Percentiles rank a stretch among this genome's conserved stretches.
Evolutionary conservation across 2,329 filamentous ascomycete genomes (phyloP).

Genomic region (Colletotrichum truncatum): DNA sequence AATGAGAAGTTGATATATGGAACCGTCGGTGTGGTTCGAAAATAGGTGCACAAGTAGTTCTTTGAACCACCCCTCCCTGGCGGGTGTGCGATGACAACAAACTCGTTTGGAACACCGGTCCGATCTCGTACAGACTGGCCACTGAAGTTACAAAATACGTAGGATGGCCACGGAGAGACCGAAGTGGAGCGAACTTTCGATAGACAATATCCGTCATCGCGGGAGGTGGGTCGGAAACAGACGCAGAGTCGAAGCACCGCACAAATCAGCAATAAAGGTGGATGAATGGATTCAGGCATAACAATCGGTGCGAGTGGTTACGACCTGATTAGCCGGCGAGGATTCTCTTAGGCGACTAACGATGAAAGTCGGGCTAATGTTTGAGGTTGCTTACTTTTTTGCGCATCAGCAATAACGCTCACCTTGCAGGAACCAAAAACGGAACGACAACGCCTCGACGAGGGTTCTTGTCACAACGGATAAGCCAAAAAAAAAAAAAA

Average conservation of each 20-base stretch:
- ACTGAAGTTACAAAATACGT: background rate
- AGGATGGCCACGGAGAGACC: background rate
- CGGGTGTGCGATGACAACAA: background rate
- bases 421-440: background rate
- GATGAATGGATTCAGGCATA: background rate
- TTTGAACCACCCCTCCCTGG: background rate
- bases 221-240: background rate
- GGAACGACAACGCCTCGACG: background rate
- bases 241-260: too few relatives aligned
- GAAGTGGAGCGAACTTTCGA: background rate
- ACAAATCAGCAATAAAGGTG: background rate
- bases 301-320: background rate
- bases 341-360: background rate
- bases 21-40: background rate
- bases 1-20: background rate
- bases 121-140: background rate
- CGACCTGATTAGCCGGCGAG: background rate
- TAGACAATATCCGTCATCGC: background rate
- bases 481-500: background rate
- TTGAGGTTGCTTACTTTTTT: slow-evolving; percentile 6
- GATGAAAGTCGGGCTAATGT: slow-evolving; percentile 5
- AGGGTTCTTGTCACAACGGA: background rate
- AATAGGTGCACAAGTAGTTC: background rate
- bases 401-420: background rate
- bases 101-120: background rate